Percentiles rank a stretch among this genome's conserved stretches.
phyloP scores from a whole-genome alignment of 2,329 filamentous ascomycete species.

The Curvularia verruculosa region DNA sequence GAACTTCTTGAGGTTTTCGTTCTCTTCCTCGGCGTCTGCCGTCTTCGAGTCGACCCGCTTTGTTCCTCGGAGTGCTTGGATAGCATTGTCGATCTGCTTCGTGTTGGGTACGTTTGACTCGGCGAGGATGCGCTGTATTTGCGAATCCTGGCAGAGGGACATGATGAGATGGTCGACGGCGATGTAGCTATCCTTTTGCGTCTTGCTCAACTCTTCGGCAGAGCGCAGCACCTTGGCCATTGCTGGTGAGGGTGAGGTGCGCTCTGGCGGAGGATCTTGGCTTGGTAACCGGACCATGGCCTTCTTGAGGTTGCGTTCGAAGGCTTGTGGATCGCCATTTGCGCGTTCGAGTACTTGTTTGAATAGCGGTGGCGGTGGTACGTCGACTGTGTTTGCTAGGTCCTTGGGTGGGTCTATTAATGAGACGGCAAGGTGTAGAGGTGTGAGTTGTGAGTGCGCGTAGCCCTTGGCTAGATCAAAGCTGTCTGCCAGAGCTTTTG shows the following conservation, averaged over 20 bases:
- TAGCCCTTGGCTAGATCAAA: constrained; percentile 89
- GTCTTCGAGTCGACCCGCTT: constrained; percentile 95
- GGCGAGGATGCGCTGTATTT: constrained; percentile 74
- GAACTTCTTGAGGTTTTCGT: constrained; percentile 96
- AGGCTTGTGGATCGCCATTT: constrained; percentile 86
- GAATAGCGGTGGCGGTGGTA: constrained; percentile 76
- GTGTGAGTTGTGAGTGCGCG: constrained; percentile 86
- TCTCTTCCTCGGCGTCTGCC: constrained; percentile 88
- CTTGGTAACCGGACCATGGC: constrained; percentile 86
- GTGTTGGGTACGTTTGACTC: constrained; percentile 91
- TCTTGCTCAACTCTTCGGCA: constrained; percentile 88
- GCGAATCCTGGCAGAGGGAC: constrained; percentile 77
- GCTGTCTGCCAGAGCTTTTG: constrained; percentile 87
- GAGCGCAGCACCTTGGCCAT: constrained; percentile 83
- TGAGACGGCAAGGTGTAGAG: constrained; percentile 85
- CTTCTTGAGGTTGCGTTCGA: constrained; percentile 92
- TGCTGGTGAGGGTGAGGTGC: constrained; percentile 78
- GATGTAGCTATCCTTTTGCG: constrained; percentile 95
- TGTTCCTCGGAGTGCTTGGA: constrained; percentile 89
- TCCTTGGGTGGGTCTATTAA: constrained; percentile 78
- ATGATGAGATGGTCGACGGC: constrained; percentile 94
- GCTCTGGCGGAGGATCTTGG: constrained; percentile 92
- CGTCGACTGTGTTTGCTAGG: constrained; percentile 69
- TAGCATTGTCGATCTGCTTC: constrained; percentile 88
- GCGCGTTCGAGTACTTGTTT: constrained; percentile 93